A percentile compares a stretch with the other conserved stretches of the same genome.
Conservation (phyloP, 352 stramenopile species). For the Nothophytophthora sp. region DNA sequence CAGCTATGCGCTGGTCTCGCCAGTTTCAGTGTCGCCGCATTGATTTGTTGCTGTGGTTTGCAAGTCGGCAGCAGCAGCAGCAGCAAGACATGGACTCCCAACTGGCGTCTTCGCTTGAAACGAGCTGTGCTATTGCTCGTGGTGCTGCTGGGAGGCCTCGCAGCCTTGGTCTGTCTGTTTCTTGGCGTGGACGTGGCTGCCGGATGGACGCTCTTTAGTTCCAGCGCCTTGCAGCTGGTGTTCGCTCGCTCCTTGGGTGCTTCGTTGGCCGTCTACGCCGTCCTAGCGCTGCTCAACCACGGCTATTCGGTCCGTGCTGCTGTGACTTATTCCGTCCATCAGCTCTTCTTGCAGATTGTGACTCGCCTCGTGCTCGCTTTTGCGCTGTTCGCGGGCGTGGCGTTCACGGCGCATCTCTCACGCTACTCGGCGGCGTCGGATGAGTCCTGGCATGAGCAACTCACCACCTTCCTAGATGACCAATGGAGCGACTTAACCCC, state of each 20-base stretch:
- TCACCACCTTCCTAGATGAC: conserved; percentile 37
- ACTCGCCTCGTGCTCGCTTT: conserved; percentile 10
- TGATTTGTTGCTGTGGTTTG: conserved; percentile 16
- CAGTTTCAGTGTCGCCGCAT: conserved; percentile 13
- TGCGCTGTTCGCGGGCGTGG: conserved; percentile 31
- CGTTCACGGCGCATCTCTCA: conserved; percentile 36
- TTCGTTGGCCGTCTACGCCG: conserved; percentile 31
- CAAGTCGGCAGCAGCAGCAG: neutral
- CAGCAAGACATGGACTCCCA: conserved; percentile 13
- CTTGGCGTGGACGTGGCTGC: conserved; percentile 41
- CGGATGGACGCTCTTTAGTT: conserved; percentile 44
- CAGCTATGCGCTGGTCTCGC: conserved; percentile 16
- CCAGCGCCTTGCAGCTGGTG: conserved; percentile 47
- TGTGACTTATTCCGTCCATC: conserved; percentile 37
- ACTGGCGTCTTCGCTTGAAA: conserved; percentile 17
- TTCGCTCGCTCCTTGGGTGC: conserved; percentile 40
- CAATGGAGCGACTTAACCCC: conserved; percentile 38
- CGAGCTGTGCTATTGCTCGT: conserved; percentile 11
- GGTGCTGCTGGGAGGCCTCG: conserved; percentile 25
- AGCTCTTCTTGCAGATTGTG: conserved; percentile 43
- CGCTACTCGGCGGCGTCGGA: conserved; percentile 27
- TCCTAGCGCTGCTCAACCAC: conserved; percentile 31
- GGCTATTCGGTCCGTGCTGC: conserved; percentile 35
- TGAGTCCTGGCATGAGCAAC: conserved; percentile 25
- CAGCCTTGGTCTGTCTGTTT: conserved; percentile 29